Conservation (phyloP, 345 rosid species). For the Geranium brycei region DNA sequence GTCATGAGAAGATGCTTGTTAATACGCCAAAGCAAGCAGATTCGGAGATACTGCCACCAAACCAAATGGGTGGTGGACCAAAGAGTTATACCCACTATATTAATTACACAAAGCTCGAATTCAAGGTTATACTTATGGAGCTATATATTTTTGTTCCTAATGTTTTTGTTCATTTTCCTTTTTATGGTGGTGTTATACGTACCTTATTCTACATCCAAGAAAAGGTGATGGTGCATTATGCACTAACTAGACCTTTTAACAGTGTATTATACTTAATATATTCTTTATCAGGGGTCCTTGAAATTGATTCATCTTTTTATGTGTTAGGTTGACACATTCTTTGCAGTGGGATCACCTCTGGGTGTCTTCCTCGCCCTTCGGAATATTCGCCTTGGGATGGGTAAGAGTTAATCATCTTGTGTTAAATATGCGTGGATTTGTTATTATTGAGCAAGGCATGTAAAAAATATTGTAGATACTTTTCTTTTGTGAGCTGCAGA, state of each 20-base stretch:
- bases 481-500: not conserved
- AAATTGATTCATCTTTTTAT: slow-evolving; percentile 11
- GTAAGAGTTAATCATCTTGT: slow-evolving; percentile 25
- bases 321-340: slow-evolving; percentile 85
- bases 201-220: too few species aligned
- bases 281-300: not conserved
- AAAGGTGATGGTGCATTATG: not conserved
- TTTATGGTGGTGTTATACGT: not conserved
- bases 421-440: not conserved
- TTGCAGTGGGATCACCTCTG: slow-evolving; percentile 97
- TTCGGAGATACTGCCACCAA: slow-evolving; percentile 18
- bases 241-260: not conserved
- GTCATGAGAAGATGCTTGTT: slow-evolving; percentile 21
- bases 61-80: slow-evolving; percentile 23
- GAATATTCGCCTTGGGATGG: slow-evolving; percentile 76
- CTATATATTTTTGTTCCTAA: not conserved
- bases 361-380: slow-evolving; percentile 96
- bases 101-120: slow-evolving; percentile 82
- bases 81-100: slow-evolving; percentile 63
- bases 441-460: not conserved
- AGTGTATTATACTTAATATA: not conserved
- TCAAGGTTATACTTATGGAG: slow-evolving; percentile 37
- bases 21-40: slow-evolving; percentile 14
- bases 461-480: not conserved
- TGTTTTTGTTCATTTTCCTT: not conserved